A percentile compares a stretch with the other conserved stretches of the same genome.
Conservation (phyloP, 345 rosid genomes). For the Cardamine resedifolia region DNA sequence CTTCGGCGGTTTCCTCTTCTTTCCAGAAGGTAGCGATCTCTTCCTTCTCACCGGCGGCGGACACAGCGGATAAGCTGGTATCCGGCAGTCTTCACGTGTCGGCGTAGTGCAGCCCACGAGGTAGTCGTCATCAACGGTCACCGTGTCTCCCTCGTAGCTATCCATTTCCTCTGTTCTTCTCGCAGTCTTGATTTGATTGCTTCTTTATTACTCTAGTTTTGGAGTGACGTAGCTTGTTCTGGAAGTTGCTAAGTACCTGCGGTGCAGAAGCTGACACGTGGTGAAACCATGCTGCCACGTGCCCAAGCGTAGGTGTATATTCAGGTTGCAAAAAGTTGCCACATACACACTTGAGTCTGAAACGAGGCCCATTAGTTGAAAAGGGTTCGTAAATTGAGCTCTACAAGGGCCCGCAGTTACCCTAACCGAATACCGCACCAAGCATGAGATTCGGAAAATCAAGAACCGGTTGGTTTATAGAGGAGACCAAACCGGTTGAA, state of each 20-base stretch:
- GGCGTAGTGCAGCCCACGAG: conserved; percentile 61
- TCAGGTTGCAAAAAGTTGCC: conserved; percentile 24
- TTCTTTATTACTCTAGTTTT: conserved; percentile 17
- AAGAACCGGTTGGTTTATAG: conserved; percentile 2
- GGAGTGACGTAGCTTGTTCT: conserved; percentile 37
- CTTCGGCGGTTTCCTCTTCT: conserved; percentile 46
- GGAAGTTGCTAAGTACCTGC: conserved; percentile 32
- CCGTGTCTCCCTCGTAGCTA: conserved; percentile 1
- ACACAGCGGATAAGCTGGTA: conserved; percentile 41
- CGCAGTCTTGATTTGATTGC: background rate
- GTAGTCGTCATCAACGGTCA: conserved; percentile 18
- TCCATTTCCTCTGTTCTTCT: conserved; percentile 6
- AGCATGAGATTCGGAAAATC: background rate
- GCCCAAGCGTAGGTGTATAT: conserved; percentile 1
- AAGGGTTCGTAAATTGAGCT: background rate
- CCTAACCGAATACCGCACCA: background rate
- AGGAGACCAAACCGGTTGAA: conserved; percentile 20
- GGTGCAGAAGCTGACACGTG: conserved; percentile 29
- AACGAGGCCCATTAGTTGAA: conserved; percentile 18
- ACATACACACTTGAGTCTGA: conserved; percentile 3
- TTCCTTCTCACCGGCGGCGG: conserved; percentile 75
- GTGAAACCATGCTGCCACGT: conserved; percentile 20
- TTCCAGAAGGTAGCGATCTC: background rate
- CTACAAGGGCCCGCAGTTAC: background rate
- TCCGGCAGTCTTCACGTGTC: conserved; percentile 41